Evolutionary conservation across 345 rosid genomes (phyloP).

Genomic region (Draba incana): DNA sequence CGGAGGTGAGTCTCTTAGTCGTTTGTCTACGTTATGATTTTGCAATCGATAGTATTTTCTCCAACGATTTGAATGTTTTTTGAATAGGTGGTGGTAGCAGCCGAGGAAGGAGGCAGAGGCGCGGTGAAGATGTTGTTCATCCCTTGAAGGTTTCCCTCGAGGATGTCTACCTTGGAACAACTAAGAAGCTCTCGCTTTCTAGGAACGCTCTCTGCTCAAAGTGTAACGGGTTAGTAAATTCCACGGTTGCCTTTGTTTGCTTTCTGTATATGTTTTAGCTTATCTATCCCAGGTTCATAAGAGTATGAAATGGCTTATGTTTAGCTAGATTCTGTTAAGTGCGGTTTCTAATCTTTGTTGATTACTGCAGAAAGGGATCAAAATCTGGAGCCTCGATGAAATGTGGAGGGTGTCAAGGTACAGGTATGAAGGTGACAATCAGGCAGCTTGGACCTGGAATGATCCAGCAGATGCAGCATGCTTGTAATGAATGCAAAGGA

Average conservation of each 20-base stretch:
- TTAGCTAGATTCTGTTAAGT: neutral
- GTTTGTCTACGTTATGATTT: neutral
- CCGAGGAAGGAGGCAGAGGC: conserved; percentile 84
- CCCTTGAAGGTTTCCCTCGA: conserved; percentile 86
- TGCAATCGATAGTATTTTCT: neutral
- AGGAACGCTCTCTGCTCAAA: conserved; percentile 76
- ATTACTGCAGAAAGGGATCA: conserved; percentile 63
- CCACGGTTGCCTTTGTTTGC: neutral
- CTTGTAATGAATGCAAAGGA: conserved; percentile 76
- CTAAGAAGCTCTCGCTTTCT: conserved; percentile 83
- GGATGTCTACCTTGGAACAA: conserved; percentile 78
- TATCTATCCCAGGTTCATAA: too few species aligned
- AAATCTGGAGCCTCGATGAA: conserved; percentile 74
- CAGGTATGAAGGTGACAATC: conserved; percentile 75
- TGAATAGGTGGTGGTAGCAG: conserved; percentile 76
- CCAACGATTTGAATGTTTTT: neutral
- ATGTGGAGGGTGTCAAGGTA: conserved; percentile 73
- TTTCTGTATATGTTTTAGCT: neutral
- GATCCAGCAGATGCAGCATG: conserved; percentile 86
- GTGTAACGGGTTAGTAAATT: conserved; percentile 77
- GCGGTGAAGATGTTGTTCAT: conserved; percentile 91
- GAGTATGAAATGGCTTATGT: neutral
- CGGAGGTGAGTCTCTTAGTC: conserved; percentile 48
- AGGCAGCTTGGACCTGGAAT: conserved; percentile 74
- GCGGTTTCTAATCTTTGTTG: neutral